These are phyloP conservation scores for Nakataea oryzae DNA, from an alignment of 2,329 filamentous ascomycete species.

Conservation along the genomic window DNA sequence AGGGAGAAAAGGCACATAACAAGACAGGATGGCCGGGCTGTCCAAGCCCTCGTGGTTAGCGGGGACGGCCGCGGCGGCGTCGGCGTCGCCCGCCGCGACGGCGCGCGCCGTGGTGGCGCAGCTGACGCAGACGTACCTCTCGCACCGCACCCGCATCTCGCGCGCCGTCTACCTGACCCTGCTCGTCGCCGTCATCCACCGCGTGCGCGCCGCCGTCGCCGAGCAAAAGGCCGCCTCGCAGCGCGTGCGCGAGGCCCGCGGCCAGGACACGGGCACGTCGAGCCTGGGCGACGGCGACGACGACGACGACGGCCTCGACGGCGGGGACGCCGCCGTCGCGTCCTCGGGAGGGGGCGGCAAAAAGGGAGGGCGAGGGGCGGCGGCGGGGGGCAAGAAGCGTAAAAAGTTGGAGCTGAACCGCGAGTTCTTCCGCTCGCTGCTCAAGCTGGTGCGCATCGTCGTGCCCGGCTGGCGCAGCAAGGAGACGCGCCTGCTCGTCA, in stretches of 20 bases:
- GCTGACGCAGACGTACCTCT: conserved; percentile 63
- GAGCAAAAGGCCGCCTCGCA: conserved; percentile 82
- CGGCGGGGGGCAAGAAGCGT: conserved; percentile 27
- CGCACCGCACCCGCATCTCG: conserved; percentile 72
- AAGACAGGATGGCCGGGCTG: conserved; percentile 40
- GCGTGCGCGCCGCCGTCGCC: conserved; percentile 81
- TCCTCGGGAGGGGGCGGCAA: conserved; percentile 9
- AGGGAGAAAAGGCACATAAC: neutral
- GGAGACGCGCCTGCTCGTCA: conserved; percentile 75
- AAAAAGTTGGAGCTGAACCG: conserved; percentile 89
- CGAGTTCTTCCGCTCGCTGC: conserved; percentile 66
- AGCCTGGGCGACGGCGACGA: conserved; percentile 22
- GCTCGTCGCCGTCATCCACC: conserved; percentile 70
- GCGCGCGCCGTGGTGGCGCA: conserved; percentile 55
- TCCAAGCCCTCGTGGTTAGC: conserved; percentile 51
- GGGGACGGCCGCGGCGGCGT: conserved; percentile 38
- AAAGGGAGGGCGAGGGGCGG: too few species aligned
- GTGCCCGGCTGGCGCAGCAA: conserved; percentile 85
- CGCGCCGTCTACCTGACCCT: conserved; percentile 76
- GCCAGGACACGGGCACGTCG: conserved; percentile 28
- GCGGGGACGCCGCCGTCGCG: conserved; percentile 12
- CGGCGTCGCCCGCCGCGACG: conserved; percentile 43
- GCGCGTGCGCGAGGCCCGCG: conserved; percentile 50
- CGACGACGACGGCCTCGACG: conserved; percentile 13
- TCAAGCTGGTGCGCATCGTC: conserved; percentile 73